Evolutionary conservation across 2,329 filamentous ascomycete species (phyloP).

Genomic region (Rhinocladiella similis): DNA sequence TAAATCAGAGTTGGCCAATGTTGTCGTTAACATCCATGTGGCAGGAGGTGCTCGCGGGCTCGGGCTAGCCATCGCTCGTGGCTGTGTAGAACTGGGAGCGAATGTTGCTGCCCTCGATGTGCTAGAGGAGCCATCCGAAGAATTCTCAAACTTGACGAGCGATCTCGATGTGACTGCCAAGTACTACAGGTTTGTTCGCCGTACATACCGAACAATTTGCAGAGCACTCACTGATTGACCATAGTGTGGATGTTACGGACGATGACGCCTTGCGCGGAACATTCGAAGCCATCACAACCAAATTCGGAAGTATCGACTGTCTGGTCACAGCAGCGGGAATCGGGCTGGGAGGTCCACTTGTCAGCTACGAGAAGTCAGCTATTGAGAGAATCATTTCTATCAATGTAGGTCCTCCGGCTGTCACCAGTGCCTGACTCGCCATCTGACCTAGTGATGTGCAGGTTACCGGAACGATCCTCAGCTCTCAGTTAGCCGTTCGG

Average conservation of each 20-base stretch:
- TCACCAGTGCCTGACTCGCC: not conserved
- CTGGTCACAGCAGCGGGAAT: constrained; percentile 38
- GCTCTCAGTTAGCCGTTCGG: constrained; percentile 49
- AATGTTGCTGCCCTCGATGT: constrained; percentile 39
- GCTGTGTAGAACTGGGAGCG: constrained; percentile 44
- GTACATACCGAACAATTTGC: not conserved
- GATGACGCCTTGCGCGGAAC: constrained; percentile 43
- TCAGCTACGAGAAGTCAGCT: constrained; percentile 46
- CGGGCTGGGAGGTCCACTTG: constrained; percentile 45
- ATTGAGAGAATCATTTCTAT: constrained; percentile 43
- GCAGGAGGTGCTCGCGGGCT: constrained; percentile 44
- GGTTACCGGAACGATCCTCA: constrained; percentile 47
- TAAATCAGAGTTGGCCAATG: not conserved
- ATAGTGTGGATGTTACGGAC: constrained; percentile 44
- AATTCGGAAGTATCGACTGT: constrained; percentile 45
- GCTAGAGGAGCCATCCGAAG: constrained; percentile 31
- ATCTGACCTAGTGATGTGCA: constrained; percentile 43
- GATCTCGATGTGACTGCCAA: constrained; percentile 43
- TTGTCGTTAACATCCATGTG: constrained; percentile 18
- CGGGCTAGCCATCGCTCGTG: constrained; percentile 39
- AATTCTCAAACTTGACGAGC: constrained; percentile 39
- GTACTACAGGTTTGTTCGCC: constrained; percentile 38
- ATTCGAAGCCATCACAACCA: constrained; percentile 41
- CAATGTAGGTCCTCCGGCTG: constrained; percentile 36
- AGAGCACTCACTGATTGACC: not conserved